Evolutionary conservation across 2,329 filamentous ascomycete genomes (phyloP).

Genomic region (Ophiostoma sp.): DNA sequence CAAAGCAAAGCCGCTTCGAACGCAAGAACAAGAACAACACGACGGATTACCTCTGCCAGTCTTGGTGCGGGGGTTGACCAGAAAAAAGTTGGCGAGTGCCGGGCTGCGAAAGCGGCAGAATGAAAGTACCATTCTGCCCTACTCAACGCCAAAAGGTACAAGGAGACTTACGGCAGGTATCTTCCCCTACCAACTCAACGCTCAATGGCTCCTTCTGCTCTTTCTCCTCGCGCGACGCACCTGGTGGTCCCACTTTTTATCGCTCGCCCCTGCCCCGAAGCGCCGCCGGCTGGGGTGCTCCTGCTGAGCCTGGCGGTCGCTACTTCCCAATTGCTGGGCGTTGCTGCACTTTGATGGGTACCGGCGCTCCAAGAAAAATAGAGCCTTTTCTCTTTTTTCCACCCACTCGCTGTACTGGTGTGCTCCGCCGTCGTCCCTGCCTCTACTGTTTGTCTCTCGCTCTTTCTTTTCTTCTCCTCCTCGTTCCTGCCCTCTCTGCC

Average conservation of each 20-base stretch:
- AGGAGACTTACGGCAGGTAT: slow-evolving; percentile 14
- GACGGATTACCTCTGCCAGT: neutral
- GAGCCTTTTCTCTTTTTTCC: slow-evolving; percentile 6
- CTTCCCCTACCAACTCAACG: neutral
- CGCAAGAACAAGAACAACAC: neutral
- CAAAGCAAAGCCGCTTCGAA: slow-evolving; percentile 13
- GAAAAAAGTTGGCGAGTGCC: slow-evolving; percentile 19
- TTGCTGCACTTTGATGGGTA: neutral
- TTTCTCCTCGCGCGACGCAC: slow-evolving; percentile 19
- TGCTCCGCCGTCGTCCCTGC: slow-evolving; percentile 14
- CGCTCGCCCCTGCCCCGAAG: slow-evolving; percentile 28
- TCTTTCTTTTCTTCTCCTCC: neutral
- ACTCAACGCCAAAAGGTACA: neutral
- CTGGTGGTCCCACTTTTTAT: slow-evolving; percentile 20
- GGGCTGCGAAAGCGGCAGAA: slow-evolving; percentile 6
- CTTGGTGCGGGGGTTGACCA: slow-evolving; percentile 12
- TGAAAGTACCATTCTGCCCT: neutral
- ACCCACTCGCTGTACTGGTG: slow-evolving; percentile 5
- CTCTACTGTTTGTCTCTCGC: neutral
- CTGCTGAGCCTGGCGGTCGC: neutral
- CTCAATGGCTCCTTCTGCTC: neutral
- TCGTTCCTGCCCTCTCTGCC: neutral
- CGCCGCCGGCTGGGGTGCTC: slow-evolving; percentile 20
- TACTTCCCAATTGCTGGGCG: slow-evolving; percentile 11
- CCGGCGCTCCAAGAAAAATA: slow-evolving; percentile 21